phyloP scores from a whole-genome alignment of 2,329 filamentous ascomycete species.

The Botrytis aclada region DNA sequence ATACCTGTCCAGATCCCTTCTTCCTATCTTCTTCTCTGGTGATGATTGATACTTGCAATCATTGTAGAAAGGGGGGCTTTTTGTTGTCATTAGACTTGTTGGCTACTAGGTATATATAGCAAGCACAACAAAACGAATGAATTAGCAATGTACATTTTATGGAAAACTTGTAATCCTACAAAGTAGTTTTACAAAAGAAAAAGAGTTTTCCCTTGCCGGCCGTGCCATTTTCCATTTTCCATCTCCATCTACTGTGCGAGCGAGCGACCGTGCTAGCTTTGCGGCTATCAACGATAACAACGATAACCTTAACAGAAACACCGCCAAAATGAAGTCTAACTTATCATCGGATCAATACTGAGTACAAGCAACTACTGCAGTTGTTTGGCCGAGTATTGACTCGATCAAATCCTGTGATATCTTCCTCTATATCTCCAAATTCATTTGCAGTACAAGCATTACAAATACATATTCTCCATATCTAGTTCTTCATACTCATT shows the following conservation, averaged over 20 bases:
- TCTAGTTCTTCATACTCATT: neutral
- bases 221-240: neutral
- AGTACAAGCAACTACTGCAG: neutral
- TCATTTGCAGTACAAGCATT: neutral
- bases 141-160: neutral
- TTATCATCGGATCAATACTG: neutral
- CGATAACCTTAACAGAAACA: neutral
- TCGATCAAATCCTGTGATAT: neutral
- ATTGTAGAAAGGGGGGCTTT: neutral
- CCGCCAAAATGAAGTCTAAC: neutral
- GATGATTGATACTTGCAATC: neutral
- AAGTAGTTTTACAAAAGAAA: neutral
- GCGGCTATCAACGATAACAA: neutral
- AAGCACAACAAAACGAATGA: neutral
- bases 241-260: neutral
- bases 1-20: neutral
- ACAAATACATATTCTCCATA: neutral
- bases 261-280: neutral
- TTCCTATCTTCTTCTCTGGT: neutral
- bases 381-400: neutral
- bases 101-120: neutral
- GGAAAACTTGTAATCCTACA: neutral
- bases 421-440: neutral
- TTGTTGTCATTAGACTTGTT: neutral
- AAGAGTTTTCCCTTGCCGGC: neutral